These are phyloP conservation scores for Aphanomyces stellatus DNA, from an alignment of 352 stramenopile genomes.

Conservation along the genomic window DNA sequence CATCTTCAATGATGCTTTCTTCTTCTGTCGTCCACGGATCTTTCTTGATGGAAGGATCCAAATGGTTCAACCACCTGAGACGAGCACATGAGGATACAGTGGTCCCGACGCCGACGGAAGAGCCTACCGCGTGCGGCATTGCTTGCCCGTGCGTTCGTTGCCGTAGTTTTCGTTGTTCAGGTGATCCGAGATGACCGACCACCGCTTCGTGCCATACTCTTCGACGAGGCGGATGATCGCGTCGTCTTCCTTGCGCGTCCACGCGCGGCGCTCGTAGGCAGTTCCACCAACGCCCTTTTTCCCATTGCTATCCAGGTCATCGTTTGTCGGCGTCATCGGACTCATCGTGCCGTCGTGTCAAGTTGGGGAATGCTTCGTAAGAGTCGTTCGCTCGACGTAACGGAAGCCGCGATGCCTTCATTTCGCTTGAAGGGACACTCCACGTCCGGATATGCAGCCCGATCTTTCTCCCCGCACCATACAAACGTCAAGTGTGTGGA, in stretches of 20 bases:
- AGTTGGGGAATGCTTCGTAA: neutral
- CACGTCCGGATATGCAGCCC: neutral
- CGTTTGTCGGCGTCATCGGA: conserved; percentile 29
- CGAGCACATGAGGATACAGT: neutral
- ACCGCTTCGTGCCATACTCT: conserved; percentile 81
- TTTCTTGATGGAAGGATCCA: conserved; percentile 82
- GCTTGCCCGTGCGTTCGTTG: conserved; percentile 75
- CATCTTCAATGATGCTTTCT: conserved; percentile 85
- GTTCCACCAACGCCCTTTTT: conserved; percentile 31
- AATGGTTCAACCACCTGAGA: conserved; percentile 67
- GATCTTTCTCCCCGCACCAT: neutral
- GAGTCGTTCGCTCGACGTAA: conserved; percentile 14
- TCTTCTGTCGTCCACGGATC: conserved; percentile 84
- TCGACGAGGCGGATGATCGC: conserved; percentile 77
- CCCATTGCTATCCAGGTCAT: conserved; percentile 23
- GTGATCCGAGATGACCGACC: conserved; percentile 81
- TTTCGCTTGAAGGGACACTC: conserved; percentile 23
- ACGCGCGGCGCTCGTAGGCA: conserved; percentile 74
- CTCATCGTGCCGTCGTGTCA: conserved; percentile 28
- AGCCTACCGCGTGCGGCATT: conserved; percentile 59
- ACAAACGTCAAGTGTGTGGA: neutral
- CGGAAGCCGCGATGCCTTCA: conserved; percentile 12
- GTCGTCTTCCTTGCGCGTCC: conserved; percentile 81
- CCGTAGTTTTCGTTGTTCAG: conserved; percentile 78
- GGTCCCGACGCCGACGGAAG: neutral